Evolutionary conservation across 2,329 filamentous ascomycete species (phyloP).

Genomic region (Cryphonectria radicalis): DNA sequence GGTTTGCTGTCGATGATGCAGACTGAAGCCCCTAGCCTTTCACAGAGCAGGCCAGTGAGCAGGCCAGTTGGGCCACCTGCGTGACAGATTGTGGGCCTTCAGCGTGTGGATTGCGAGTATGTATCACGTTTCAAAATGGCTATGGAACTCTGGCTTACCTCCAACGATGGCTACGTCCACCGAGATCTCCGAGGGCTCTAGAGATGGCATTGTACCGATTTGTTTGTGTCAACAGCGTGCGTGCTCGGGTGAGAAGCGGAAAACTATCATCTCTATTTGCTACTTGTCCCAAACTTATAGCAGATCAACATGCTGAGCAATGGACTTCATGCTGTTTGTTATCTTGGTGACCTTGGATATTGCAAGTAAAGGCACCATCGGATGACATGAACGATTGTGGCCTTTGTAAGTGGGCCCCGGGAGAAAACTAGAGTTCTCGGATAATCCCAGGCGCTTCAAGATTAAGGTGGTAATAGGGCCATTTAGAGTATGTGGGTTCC

Average conservation of each 20-base stretch:
- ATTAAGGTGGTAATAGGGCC: background rate
- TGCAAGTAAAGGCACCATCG: background rate
- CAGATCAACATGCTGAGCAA: background rate
- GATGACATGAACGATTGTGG: background rate
- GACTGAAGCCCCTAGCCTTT: background rate
- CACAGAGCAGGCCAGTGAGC: background rate
- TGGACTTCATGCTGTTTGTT: background rate
- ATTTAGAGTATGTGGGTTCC: background rate
- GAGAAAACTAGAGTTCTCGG: background rate
- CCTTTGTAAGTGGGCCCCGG: background rate
- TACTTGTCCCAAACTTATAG: background rate
- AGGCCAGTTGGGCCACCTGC: conserved; percentile 1
- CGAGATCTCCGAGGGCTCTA: background rate
- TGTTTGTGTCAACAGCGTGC: background rate
- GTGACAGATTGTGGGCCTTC: background rate
- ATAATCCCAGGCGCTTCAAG: background rate
- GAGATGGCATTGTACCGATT: background rate
- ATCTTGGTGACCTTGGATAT: background rate
- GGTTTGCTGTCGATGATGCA: conserved; percentile 8
- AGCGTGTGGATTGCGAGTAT: background rate
- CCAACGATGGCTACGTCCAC: conserved; percentile 3
- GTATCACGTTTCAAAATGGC: too few relatives aligned
- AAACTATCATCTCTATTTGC: background rate
- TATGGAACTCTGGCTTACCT: background rate
- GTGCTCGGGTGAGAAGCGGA: background rate